phyloP scores from a whole-genome alignment of 2,329 filamentous ascomycete genomes.

The Fusarium sp. region DNA sequence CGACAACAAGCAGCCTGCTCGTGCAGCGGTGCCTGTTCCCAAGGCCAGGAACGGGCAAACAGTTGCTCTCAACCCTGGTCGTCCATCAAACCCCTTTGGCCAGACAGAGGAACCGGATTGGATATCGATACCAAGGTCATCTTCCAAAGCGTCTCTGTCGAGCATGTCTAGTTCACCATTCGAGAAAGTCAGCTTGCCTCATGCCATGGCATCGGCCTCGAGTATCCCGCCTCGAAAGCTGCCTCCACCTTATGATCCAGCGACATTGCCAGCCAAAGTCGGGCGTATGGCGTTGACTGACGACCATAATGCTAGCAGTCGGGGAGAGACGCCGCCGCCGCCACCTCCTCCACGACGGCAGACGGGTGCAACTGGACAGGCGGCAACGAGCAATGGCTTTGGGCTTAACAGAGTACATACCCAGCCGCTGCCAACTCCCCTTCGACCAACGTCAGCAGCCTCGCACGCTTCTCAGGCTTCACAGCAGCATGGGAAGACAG shows the following conservation, averaged over 20 bases:
- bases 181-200: constrained; percentile 70
- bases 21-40: constrained; percentile 79
- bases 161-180: constrained; percentile 74
- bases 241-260: constrained; percentile 66
- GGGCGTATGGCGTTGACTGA: constrained; percentile 62
- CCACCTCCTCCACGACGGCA: constrained; percentile 63
- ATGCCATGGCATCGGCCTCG: constrained; percentile 61
- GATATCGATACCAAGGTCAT: constrained; percentile 75
- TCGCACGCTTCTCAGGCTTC: constrained; percentile 55
- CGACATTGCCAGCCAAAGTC: constrained; percentile 62
- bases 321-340: constrained; percentile 61
- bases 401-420: constrained; percentile 46
- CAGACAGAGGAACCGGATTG: constrained; percentile 85
- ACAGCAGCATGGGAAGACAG: constrained; percentile 49
- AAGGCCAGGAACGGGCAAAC: constrained; percentile 64
- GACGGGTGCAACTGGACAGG: constrained; percentile 41
- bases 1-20: constrained; percentile 80
- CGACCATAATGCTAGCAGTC: constrained; percentile 51
- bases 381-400: constrained; percentile 28
- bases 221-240: constrained; percentile 65
- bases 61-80: constrained; percentile 79
- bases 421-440: constrained; percentile 48
- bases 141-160: constrained; percentile 68
- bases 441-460: constrained; percentile 54
- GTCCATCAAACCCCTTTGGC: constrained; percentile 86